phyloP scores from a whole-genome alignment of 2,329 filamentous ascomycete species.

The Aureobasidium sp. region DNA sequence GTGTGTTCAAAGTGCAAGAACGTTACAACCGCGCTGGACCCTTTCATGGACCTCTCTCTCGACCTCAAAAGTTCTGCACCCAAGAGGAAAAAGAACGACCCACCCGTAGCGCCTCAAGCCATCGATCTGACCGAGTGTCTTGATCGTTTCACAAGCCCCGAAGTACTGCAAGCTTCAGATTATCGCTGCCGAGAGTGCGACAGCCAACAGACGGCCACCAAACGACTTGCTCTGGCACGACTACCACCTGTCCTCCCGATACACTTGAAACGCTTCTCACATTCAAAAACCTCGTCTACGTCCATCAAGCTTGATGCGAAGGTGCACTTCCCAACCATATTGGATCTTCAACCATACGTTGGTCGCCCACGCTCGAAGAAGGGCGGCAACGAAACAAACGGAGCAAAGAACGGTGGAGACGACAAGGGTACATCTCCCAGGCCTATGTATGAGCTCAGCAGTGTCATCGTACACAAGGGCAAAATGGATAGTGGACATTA shows the following conservation, averaged over 20 bases:
- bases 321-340: constrained; percentile 74
- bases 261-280: constrained; percentile 61
- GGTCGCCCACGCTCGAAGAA: constrained; percentile 40
- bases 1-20: constrained; percentile 84
- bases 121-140: constrained; percentile 54
- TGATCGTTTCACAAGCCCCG: constrained; percentile 77
- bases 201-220: constrained; percentile 65
- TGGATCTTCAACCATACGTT: constrained; percentile 89
- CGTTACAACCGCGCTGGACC: constrained; percentile 73
- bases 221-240: constrained; percentile 75
- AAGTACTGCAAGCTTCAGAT: constrained; percentile 65
- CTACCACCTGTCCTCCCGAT: constrained; percentile 85
- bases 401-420: constrained; percentile 36
- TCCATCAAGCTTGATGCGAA: constrained; percentile 83
- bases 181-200: constrained; percentile 80
- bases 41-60: constrained; percentile 82
- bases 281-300: constrained; percentile 51
- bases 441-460: constrained; percentile 78
- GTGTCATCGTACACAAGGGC: constrained; percentile 87
- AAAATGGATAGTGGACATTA: constrained; percentile 92
- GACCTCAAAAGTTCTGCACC: constrained; percentile 58
- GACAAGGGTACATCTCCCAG: constrained; percentile 29
- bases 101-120: constrained; percentile 21
- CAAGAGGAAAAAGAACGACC: constrained; percentile 47
- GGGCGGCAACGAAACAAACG: constrained; percentile 35